Base-by-base conservation (phyloP, 192 early-diverging fungal species). In the Dissophora ornata region DNA sequence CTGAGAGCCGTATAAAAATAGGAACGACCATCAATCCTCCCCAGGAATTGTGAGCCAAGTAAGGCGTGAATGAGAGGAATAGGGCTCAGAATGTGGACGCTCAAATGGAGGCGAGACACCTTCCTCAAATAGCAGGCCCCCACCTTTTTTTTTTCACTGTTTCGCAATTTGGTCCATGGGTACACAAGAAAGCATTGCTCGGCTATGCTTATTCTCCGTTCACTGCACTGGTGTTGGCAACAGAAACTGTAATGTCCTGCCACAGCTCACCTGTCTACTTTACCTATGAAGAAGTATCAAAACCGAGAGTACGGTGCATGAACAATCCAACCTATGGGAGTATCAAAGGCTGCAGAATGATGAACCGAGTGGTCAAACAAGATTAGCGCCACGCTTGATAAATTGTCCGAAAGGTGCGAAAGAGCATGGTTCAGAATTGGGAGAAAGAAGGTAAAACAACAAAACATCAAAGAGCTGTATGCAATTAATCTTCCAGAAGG, bases 171-270 rank as follows among this genome's bases (percentile, higher is more conserved):
- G 4, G 18, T 10, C 28, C 10, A 18, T 25, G 49, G 26, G 24
- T 51, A 51, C 49, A 47, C 45, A 47, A 47, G 19, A 25, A 51
- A 12, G n/a, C 36, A 38, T 9, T 38, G 7, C 36, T 51, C 49
- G 49, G 49, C 49, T 51, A 51, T 51, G 49, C 49, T 51, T 29
- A 51, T 51, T 51, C 49, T 51, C 49, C 49, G 49, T 29, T 18
- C 8, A n/a, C 21, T n/a, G n/a, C n/a, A n/a, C n/a, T n/a, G n/a
- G n/a, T n/a, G n/a, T n/a, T n/a, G n/a, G n/a, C n/a, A n/a, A n/a
- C n/a, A n/a, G n/a, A 29, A 28, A 18, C 36, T 38, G 36, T 38
- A 13, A 13, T 38, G 13, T 6, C 13, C 36, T 38, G 13, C n/a
- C n/a, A 13, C 36, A 13, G 13, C 36, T 38, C 8, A 29, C 18